Evolutionary conservation across 2,329 filamentous ascomycete genomes (phyloP).

Genomic region (Colletotrichum coccodes): DNA sequence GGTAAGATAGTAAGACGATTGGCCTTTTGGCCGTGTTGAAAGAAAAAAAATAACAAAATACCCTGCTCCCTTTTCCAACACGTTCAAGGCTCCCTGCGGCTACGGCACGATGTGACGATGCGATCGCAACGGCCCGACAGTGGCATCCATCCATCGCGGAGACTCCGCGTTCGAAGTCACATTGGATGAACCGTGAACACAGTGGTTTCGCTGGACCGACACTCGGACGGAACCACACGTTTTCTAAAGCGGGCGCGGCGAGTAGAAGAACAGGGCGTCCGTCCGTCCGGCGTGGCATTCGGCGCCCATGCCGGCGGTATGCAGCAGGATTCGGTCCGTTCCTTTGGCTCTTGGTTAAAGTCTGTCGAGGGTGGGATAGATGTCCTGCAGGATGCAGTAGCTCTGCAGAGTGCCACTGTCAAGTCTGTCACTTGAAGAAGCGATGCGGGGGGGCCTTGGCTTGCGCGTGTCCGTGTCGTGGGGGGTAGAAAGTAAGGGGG

Average conservation of each 20-base stretch:
- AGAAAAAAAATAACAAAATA: slow-evolving; percentile 17
- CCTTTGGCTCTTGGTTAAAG: slow-evolving; percentile 14
- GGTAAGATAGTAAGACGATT: not conserved
- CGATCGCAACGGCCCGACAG: slow-evolving; percentile 11
- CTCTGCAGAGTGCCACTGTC: not conserved
- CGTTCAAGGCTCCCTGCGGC: not conserved
- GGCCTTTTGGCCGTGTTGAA: not conserved
- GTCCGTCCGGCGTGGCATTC: slow-evolving; percentile 15
- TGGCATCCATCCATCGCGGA: not conserved
- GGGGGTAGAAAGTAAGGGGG: not conserved
- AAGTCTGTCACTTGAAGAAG: not conserved
- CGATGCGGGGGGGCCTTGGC: not conserved
- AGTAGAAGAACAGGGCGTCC: not conserved
- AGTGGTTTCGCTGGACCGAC: not conserved
- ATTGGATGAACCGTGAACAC: slow-evolving; percentile 23
- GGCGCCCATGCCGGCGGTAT: slow-evolving; percentile 18
- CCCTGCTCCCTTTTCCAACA: slow-evolving; percentile 23
- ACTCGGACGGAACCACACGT: not conserved
- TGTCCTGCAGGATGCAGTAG: not conserved
- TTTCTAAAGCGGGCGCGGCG: slow-evolving; percentile 3
- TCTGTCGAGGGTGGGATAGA: not conserved
- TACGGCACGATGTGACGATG: not conserved
- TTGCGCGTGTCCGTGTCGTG: not conserved
- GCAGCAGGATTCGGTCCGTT: slow-evolving; percentile 24
- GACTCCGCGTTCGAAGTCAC: not conserved